Evolutionary conservation across 176 grass and related monocot genomes (phyloP), one percentile per base, ranked within the genome.

Genomic region (Echinochloa phyllopogon): DNA sequence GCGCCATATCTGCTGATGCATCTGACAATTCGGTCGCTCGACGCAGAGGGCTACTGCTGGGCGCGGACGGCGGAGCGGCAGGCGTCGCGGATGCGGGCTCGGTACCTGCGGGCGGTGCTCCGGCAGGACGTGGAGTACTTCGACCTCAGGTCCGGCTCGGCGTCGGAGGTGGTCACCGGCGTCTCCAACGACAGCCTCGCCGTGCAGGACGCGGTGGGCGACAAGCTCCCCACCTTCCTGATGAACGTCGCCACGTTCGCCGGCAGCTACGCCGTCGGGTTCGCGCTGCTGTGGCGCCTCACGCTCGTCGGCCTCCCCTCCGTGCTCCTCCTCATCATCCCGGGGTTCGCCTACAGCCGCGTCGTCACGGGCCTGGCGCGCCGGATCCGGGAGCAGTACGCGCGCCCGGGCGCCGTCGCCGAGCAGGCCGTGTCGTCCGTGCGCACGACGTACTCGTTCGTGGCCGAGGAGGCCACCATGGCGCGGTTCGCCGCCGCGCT

Each of bases 71-170:
- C 84, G 37, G 95, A 98, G 90, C 73, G 95, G 66, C 95, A 98
- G 81, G 92, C 95, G 57, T 98, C 95, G 82, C 69, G 82, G 83
- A 98, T 98, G 95, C 90, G 95, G 5, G 84, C 82, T 1, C 47
- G 87, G 57, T 98, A 98, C 79, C 92, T 98, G 15, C 83, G 53
- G 67, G 95, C 95, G 18, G 95, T 98, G 65, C 84, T 98, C 65
- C 82, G 95, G 69, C 95, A 98, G 82, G 95, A 93, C 78, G 89
- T 95, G 37, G 92, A 93, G 92, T 98, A 88, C 86, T 98, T 98
- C 66, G 92, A 98, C 82, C 88, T 98, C 38, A 88, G 7, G 37
- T 0, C 10, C 6, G 53, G 85, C 0, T 88, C 93, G 1, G 79
- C 92, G 6, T 89, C 88, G 15, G 95, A 98, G 53, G 95, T 95